Conservation (phyloP, 177 flowering plant species). For the Vitis hybrid region DNA sequence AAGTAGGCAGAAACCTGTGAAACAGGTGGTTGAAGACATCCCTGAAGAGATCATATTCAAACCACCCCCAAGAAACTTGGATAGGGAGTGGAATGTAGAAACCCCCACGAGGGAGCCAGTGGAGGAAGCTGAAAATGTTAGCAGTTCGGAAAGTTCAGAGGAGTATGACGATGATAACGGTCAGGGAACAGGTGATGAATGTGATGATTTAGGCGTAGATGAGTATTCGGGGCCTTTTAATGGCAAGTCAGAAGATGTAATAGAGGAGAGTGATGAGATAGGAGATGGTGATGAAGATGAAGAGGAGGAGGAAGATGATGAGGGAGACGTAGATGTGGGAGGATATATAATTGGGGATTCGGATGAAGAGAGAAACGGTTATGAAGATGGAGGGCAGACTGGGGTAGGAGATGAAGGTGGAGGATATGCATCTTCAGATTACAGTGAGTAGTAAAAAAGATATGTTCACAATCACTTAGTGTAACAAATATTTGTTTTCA, state of each 20-base stretch:
- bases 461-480: too few species aligned
- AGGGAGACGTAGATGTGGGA: conserved; percentile 26
- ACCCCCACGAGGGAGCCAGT: conserved; percentile 28
- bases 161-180: conserved; percentile 52
- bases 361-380: conserved; percentile 34
- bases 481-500: too few species aligned
- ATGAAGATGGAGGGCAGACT: conserved; percentile 16
- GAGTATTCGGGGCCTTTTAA: conserved; percentile 37
- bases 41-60: conserved; percentile 22
- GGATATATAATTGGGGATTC: conserved; percentile 40
- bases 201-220: conserved; percentile 28
- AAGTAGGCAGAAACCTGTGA: conserved; percentile 40
- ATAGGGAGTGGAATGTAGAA: conserved; percentile 37
- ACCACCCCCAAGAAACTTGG: conserved; percentile 29
- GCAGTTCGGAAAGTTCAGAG: conserved; percentile 49
- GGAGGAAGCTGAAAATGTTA: conserved; percentile 33
- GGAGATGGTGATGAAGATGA: conserved; percentile 26
- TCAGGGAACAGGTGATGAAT: conserved; percentile 41
- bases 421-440: conserved; percentile 51
- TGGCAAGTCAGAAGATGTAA: conserved; percentile 26
- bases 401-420: conserved; percentile 34
- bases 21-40: conserved; percentile 21
- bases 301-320: conserved; percentile 8
- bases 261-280: conserved; percentile 32
- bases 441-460: conserved; percentile 38